Base-by-base conservation (phyloP, 495 filamentous ascomycete genomes). In the Aspergillus nanangensis region DNA sequence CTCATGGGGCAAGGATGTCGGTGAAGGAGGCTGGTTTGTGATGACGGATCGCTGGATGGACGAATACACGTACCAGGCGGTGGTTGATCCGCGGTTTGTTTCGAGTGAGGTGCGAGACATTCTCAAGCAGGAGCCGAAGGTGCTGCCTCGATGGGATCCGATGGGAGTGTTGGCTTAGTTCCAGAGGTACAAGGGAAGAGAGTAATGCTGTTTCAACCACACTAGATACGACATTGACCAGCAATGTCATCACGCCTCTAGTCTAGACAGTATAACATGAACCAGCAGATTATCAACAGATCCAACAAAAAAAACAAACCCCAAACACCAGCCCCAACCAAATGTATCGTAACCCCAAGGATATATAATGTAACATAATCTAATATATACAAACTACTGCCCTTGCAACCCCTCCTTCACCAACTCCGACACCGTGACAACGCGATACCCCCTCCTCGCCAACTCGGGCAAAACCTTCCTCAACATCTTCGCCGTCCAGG, bases 11-110 rank as follows among this genome's bases (percentile, higher is more conserved):
- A 70, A 75, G 20, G 61, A 43, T 0, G 76, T 72, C 0, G 89
- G 89, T 0, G 74, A 77, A 14, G 77, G 89, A 33, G 89, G 89
- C 0, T 94, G 86, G 75, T 87, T 91, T 50, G 85, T 93, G 22
- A 93, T 93, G 89, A 83, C 72, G 15, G 89, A 95, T 67, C 62
- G 58, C 11, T 95, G 89, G 89, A 85, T 94, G 84, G 84, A 88
- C 50, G 76, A 93, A 72, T 95, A 89, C 63, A 77, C 82, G 3
- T 94, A 90, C 57, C 89, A 95, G 71, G 84, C 80, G 13, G 89
- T 94, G n/a, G 83, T 92, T 1, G 87, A 91, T 56, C 82, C 83
- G 2, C 67, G 65, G 14, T 84, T 87, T 54, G 75, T 93, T 23
- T 63, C 65, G 13, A 73, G 78, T 41, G 80, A 83, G 53, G 71